These are phyloP conservation scores for Triticum timopheevii DNA, from an alignment of 176 grass and related monocot genomes.

Conservation along the genomic window DNA sequence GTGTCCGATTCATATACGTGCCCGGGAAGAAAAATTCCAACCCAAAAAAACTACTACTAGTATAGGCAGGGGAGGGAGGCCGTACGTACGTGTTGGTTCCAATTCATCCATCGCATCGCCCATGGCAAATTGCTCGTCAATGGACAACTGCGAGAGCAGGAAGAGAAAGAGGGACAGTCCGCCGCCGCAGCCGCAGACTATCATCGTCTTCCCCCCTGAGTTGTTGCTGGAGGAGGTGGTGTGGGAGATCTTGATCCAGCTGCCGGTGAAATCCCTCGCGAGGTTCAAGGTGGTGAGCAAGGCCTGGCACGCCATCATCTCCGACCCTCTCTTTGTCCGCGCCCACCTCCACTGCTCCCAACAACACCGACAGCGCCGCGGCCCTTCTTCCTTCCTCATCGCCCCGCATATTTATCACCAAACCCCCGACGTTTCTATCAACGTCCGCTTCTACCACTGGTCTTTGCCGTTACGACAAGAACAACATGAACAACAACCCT, in stretches of 20 bases:
- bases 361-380: neutral
- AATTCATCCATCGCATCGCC: too few relatives aligned
- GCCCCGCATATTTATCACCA: neutral
- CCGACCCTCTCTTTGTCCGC: neutral
- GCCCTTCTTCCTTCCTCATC: constrained; percentile 13
- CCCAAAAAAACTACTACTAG: too few relatives aligned
- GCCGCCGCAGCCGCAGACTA: too few relatives aligned
- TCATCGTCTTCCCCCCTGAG: neutral
- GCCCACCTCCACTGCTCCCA: constrained; percentile 8
- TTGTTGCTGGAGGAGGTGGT: neutral
- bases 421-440: neutral
- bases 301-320: constrained; percentile 13
- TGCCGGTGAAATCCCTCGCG: neutral
- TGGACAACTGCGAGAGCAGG: too few relatives aligned
- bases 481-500: neutral
- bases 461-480: neutral
- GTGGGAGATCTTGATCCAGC: neutral
- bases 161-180: neutral
- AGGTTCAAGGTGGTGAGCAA: constrained; percentile 10
- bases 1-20: too few relatives aligned
- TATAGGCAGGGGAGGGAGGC: too few relatives aligned
- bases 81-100: too few relatives aligned
- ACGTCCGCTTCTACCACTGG: constrained; percentile 3
- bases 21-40: too few relatives aligned
- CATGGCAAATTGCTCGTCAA: too few relatives aligned